These are phyloP conservation scores for Yamadazyma sp. DNA, from an alignment of 1,139 yeast genomes.

Conservation along the genomic window DNA sequence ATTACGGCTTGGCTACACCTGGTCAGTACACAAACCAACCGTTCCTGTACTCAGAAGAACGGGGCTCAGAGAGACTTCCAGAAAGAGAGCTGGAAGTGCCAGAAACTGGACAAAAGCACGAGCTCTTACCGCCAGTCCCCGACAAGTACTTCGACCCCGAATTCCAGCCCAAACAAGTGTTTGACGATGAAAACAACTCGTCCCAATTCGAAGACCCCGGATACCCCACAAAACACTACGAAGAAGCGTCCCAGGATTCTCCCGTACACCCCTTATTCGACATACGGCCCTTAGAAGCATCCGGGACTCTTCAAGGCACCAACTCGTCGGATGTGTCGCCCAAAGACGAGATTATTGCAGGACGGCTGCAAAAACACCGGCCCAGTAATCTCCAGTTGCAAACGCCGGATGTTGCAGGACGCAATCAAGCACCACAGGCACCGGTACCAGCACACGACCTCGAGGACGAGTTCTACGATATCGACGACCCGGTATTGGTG, in stretches of 20 bases:
- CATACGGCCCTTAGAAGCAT: constrained; percentile 2
- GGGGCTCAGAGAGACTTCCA: too few relatives aligned
- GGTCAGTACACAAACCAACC: too few relatives aligned
- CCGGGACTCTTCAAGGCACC: constrained; percentile 2
- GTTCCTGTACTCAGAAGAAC: too few relatives aligned
- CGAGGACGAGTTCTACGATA: constrained; percentile 38
- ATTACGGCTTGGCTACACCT: too few relatives aligned
- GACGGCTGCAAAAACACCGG: not conserved
- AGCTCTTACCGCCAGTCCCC: constrained; percentile 4
- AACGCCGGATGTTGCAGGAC: constrained; percentile 1
- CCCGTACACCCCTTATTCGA: constrained; percentile 4
- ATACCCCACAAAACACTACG: constrained; percentile 5
- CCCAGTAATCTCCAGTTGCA: not conserved
- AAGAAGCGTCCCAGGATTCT: not conserved
- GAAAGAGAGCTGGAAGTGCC: constrained; percentile 3
- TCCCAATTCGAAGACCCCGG: constrained; percentile 9
- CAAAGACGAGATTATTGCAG: not conserved
- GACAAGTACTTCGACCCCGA: constrained; percentile 1
- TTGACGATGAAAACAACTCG: constrained; percentile 17
- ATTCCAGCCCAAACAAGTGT: constrained; percentile 13
- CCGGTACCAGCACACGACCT: constrained; percentile 1
- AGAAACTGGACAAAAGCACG: too few relatives aligned
- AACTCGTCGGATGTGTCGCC: constrained; percentile 1
- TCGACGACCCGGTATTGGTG: constrained; percentile 37
- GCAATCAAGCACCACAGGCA: not conserved